Conservation (phyloP, 306 rosid species). For the Vigna unguiculata region DNA sequence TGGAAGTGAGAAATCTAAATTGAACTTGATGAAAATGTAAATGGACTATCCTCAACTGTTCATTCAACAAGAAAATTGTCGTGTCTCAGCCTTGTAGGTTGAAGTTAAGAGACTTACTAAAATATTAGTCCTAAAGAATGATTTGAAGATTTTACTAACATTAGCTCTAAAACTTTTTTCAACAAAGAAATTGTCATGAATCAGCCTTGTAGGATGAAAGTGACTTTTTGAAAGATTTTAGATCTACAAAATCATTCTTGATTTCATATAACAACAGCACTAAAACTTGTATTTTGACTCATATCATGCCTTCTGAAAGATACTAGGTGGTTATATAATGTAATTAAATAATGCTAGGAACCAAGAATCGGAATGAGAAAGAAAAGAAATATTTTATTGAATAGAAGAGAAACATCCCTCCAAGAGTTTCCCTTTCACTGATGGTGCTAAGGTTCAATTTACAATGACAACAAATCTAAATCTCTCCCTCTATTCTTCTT, state of each 20-base stretch:
- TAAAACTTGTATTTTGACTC: background rate
- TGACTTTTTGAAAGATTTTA: background rate
- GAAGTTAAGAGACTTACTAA: conserved; percentile 7
- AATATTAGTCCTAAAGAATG: background rate
- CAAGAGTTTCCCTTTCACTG: too few species aligned
- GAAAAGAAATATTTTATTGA: too few species aligned
- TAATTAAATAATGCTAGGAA: background rate
- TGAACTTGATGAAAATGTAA: background rate
- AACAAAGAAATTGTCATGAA: background rate
- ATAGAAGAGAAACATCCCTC: too few species aligned
- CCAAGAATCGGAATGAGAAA: too few species aligned
- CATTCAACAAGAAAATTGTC: background rate
- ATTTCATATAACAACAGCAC: background rate
- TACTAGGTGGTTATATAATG: background rate
- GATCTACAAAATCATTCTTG: background rate
- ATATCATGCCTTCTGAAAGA: background rate
- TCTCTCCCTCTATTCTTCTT: too few species aligned
- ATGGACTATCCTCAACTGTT: background rate
- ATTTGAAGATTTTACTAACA: background rate
- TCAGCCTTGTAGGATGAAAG: background rate
- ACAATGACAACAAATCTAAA: too few species aligned
- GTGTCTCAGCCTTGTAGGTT: background rate
- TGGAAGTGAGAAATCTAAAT: conserved; percentile 22
- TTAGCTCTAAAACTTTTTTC: background rate
- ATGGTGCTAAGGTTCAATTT: too few species aligned